These are phyloP conservation scores for Anaeromyces robustus DNA, from an alignment of 192 early-diverging fungal genomes.

Conservation along the genomic window DNA sequence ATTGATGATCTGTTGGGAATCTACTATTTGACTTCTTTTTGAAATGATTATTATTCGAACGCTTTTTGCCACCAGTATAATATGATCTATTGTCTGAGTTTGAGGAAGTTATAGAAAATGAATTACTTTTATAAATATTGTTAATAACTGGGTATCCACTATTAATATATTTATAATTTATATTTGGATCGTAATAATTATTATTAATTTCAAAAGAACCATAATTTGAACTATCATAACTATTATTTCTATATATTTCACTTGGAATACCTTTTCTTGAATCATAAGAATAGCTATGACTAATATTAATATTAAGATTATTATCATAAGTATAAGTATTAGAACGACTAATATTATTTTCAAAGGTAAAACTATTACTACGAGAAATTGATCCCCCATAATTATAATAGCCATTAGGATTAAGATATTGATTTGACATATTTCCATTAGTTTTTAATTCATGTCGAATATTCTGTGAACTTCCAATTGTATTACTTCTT, in stretches of 20 bases:
- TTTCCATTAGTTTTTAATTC: neutral
- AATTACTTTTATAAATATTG: neutral
- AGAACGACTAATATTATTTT: neutral
- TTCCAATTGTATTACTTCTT: neutral
- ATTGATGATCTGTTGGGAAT: neutral
- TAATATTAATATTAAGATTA: neutral
- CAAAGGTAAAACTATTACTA: neutral
- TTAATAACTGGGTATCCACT: neutral
- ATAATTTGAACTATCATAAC: neutral
- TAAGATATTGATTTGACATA: neutral
- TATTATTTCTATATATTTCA: neutral
- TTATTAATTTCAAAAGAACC: neutral
- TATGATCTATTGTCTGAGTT: neutral
- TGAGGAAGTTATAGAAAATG: neutral
- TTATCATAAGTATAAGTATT: neutral
- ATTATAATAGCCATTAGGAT: neutral
- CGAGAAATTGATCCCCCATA: neutral
- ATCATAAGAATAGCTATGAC: neutral
- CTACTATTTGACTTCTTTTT: neutral
- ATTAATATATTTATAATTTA: neutral
- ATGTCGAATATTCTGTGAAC: neutral
- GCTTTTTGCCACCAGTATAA: neutral
- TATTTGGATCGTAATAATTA: neutral
- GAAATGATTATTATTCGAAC: neutral
- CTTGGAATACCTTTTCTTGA: neutral